phyloP scores from a whole-genome alignment of 345 rosid genomes.

The Turnera subulata region DNA sequence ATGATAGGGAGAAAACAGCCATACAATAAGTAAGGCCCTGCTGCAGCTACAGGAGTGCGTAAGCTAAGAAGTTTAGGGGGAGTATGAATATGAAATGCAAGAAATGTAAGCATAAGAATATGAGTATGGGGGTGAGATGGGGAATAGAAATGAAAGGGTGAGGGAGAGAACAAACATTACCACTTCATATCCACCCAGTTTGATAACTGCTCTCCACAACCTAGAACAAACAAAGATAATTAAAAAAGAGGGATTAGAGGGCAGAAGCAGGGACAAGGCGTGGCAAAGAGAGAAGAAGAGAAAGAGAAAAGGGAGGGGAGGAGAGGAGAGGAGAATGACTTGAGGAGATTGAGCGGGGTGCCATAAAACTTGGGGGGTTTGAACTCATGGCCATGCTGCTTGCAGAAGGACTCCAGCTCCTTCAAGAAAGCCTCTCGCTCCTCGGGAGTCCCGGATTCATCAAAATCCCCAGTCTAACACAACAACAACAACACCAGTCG shows the following conservation, averaged over 20 bases:
- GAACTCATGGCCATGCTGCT: conserved; percentile 55
- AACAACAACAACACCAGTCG: too few species aligned
- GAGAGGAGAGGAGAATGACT: conserved; percentile 63
- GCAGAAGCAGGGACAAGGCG: too few species aligned
- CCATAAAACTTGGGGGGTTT: conserved; percentile 77
- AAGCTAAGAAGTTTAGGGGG: too few species aligned
- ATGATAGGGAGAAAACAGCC: too few species aligned
- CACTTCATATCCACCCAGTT: conserved; percentile 86
- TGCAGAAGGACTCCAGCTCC: conserved; percentile 63
- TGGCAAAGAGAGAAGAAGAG: too few species aligned
- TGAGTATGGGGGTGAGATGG: not conserved
- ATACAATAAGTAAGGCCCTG: too few species aligned
- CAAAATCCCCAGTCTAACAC: conserved; percentile 50
- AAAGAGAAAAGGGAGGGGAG: too few species aligned
- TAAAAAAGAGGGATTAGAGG: too few species aligned
- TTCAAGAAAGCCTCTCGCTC: conserved; percentile 61
- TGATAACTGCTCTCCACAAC: conserved; percentile 78
- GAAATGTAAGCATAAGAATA: not conserved
- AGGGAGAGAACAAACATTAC: conserved; percentile 32
- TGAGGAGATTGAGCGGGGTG: conserved; percentile 67
- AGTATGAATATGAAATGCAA: too few species aligned
- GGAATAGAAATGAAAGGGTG: not conserved
- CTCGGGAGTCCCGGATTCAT: conserved; percentile 64
- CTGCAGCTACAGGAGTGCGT: too few species aligned
- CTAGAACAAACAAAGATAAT: too few species aligned